These are phyloP conservation scores for Yarrowia deformans DNA, from an alignment of 805 yeast species.

Conservation along the genomic window DNA sequence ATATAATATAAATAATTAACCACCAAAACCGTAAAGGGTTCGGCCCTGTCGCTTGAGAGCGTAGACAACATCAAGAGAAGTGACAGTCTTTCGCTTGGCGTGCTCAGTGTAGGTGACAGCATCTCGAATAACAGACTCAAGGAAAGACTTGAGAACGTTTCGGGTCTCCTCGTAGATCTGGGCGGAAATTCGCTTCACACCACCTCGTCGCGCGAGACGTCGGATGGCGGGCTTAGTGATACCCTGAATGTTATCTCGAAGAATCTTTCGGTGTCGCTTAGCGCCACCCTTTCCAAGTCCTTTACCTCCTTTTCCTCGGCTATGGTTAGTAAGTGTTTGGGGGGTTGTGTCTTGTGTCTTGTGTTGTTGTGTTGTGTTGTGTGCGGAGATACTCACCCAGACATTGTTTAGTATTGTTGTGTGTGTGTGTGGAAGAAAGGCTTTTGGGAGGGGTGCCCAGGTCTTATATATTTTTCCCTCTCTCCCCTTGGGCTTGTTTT, in stretches of 20 bases:
- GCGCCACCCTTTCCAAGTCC: conserved; percentile 99
- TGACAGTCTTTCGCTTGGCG: conserved; percentile 99
- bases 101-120: conserved; percentile 99
- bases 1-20: conserved; percentile 59
- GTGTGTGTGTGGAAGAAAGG: conserved; percentile 21
- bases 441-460: conserved; percentile 3
- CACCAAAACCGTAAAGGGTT: conserved; percentile 99
- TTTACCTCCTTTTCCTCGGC: conserved; percentile 99
- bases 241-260: conserved; percentile 99
- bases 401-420: conserved; percentile 61
- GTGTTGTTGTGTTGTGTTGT: background rate
- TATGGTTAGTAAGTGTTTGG: background rate
- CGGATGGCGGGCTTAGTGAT: conserved; percentile 99
- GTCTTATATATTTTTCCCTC: conserved; percentile 30
- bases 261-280: conserved; percentile 99
- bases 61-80: conserved; percentile 97
- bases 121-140: conserved; percentile 97
- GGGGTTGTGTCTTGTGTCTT: no score
- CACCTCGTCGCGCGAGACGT: conserved; percentile 99
- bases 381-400: conserved; percentile 54
- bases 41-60: conserved; percentile 99
- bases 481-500: conserved; percentile 19
- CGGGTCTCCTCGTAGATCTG: conserved; percentile 98
- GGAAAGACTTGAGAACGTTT: conserved; percentile 93
- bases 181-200: conserved; percentile 99